Base-by-base conservation (phyloP, 2,329 filamentous ascomycete genomes). In the Arthroderma sp. region DNA sequence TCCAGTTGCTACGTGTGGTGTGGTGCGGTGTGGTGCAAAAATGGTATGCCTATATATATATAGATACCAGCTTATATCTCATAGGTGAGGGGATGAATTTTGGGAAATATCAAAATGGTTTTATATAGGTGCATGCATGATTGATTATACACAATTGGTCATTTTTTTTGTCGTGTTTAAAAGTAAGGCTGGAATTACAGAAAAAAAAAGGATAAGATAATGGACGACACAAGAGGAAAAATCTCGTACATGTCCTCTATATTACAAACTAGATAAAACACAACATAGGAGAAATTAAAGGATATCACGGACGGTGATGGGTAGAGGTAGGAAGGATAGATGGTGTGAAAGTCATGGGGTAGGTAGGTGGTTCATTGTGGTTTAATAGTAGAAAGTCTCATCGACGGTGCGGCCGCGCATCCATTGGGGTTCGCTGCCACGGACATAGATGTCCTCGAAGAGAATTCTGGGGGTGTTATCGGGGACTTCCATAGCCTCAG, bases 391-490 rank as follows among this genome's bases (percentile, higher is more conserved):
- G 71, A 81, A 91, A 70, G 87, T 89, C 83, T 96, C 91, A 61
- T 96, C 88, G 44, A 82, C 76, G 48, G 83, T 87, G 51, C 89
- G 78, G 56, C 89, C 89, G 57, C 88, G 80, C 70, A 94, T 77
- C 73, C 83, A 94, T 60, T 79, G 71, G 47, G 88, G 88, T 78
- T 95, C 89, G 50, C 77, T 82, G 54, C 89, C 89, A 53, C 75
- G 74, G 58, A 88, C 87, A 68, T 94, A 96, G 65, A 95, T 94
- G 66, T 95, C 89, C 80, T 98, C 89, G 66, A 77, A 98, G 56
- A 98, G 75, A 56, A 91, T 91, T 68, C 86, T 77, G 44, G 80
- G 71, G 50, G 77, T 93, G 46, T 82, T 65, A 40, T 94, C 86
- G 29, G 91, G 91, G 39, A 71, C 66, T 36, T 78, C 66, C 86